Conservation (phyloP, 2,329 filamentous ascomycete species). For the Claviceps citrina region DNA sequence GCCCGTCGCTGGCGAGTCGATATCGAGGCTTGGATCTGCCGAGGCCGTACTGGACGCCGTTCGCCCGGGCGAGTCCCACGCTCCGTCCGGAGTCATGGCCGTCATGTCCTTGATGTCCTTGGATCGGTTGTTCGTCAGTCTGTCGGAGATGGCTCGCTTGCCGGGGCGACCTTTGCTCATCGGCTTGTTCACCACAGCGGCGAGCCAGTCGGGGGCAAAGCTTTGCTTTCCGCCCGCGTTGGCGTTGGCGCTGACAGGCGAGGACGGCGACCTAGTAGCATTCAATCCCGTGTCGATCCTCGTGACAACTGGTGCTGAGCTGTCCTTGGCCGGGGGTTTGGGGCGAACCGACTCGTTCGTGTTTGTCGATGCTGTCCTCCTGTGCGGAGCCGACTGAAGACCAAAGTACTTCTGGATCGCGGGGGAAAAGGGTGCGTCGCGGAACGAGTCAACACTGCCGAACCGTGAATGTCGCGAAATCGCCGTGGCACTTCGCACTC, state of each 20-base stretch:
- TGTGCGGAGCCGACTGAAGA: slow-evolving; percentile 29
- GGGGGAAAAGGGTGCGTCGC: slow-evolving; percentile 45
- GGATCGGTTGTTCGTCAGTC: slow-evolving; percentile 39
- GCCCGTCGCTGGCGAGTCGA: slow-evolving; percentile 55
- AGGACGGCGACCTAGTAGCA: slow-evolving; percentile 23
- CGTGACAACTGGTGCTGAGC: slow-evolving; percentile 39
- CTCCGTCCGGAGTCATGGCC: slow-evolving; percentile 36
- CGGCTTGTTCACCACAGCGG: slow-evolving; percentile 34
- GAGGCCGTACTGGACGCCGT: slow-evolving; percentile 63
- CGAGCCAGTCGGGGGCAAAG: slow-evolving; percentile 41
- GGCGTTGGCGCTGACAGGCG: slow-evolving; percentile 24
- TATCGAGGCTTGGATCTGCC: slow-evolving; percentile 54
- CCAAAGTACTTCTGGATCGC: slow-evolving; percentile 59
- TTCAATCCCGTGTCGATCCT: slow-evolving; percentile 35
- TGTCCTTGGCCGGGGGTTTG: slow-evolving; percentile 37
- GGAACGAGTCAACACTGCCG: slow-evolving; percentile 61
- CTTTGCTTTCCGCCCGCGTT: slow-evolving; percentile 21
- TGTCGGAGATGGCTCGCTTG: slow-evolving; percentile 75
- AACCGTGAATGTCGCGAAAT: slow-evolving; percentile 62
- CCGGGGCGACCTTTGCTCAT: slow-evolving; percentile 41
- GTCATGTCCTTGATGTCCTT: too few species aligned
- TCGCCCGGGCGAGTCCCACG: slow-evolving; percentile 49
- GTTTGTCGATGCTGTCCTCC: slow-evolving; percentile 45
- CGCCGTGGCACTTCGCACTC: slow-evolving; percentile 47
- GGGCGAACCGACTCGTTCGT: slow-evolving; percentile 40